Base-by-base conservation (phyloP, 345 rosid genomes). In the Syzygium jambos region DNA sequence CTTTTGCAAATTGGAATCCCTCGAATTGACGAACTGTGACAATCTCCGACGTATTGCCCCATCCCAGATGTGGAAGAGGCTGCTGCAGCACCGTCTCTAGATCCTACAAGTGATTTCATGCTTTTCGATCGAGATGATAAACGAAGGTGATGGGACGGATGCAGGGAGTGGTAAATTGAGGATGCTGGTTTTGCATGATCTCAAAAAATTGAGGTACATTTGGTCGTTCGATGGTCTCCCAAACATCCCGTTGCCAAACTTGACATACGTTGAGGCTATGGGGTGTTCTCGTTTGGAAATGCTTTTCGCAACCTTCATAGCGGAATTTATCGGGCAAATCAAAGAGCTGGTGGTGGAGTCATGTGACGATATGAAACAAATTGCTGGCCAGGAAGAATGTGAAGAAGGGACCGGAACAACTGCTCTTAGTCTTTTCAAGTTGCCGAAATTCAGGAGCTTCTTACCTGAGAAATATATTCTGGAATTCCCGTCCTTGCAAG, bases 391-490 rank as follows among this genome's bases (percentile, higher is more conserved):
- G 13, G 19, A 6, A 61, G 19, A 61, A 61, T n/a, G 73, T 6
- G 38, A 65, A 29, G 78, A 29, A 65, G 78, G 0, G 1, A 1
- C 41, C 0, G 2, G 22, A 2, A 65, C 0, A 30, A 30, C 0
- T 29, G 22, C 21, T 29, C 78, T 65, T 7, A 65, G 41, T 29
- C 41, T 65, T 29, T 29, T 14, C n/a, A 9, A 14, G 22, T 29
- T 65, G 22, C 5, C 41, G 0, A 3, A 15, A 65, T 15, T 65
- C 22, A 65, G 19, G 41, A 0, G 0, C 9, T 63, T 3, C 11
- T 2, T 0, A 30, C 41, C n/a, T n/a, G 11, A 15, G n/a, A 65
- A 65, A 29, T 0, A 29, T 21, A 3, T 5, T 0, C 38, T 0
- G 19, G 11, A 29, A 29, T 29, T 29, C 41, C 41, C 21, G 3